Evolutionary conservation across 306 rosid species (phyloP).

Genomic region (Rosa persica): DNA sequence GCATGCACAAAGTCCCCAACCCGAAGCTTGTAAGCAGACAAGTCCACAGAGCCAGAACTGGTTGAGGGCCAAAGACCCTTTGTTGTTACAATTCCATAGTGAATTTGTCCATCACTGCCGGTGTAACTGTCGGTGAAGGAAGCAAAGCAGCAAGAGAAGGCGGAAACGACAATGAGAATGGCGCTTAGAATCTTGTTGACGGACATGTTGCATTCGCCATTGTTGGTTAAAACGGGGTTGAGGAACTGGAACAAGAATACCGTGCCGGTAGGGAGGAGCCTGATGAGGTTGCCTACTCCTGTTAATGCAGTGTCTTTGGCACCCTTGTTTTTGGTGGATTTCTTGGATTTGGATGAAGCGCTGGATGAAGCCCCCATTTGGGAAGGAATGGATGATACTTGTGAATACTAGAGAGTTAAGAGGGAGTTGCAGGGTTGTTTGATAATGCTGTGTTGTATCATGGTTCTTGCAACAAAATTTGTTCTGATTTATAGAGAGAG

Average conservation of each 20-base stretch:
- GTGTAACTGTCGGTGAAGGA: slow-evolving; percentile 82
- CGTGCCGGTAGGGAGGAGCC: slow-evolving; percentile 78
- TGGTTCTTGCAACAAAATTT: background rate
- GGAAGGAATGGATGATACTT: background rate
- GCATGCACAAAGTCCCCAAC: slow-evolving; percentile 74
- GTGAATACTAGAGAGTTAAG: background rate
- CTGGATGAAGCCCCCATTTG: slow-evolving; percentile 29
- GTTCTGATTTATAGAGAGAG: slow-evolving; percentile 20
- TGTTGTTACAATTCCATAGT: slow-evolving; percentile 52
- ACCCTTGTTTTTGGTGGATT: background rate
- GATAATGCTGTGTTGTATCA: background rate
- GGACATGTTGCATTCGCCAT: slow-evolving; percentile 49
- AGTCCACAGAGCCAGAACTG: slow-evolving; percentile 30
- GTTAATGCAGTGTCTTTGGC: slow-evolving; percentile 27
- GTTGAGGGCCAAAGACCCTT: slow-evolving; percentile 72
- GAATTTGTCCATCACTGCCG: slow-evolving; percentile 48
- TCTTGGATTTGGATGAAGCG: slow-evolving; percentile 18
- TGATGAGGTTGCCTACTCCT: slow-evolving; percentile 59
- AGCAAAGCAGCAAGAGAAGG: slow-evolving; percentile 59
- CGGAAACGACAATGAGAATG: slow-evolving; percentile 42
- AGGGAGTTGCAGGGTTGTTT: background rate
- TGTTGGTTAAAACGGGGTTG: slow-evolving; percentile 62
- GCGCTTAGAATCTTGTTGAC: slow-evolving; percentile 50
- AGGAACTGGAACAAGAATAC: slow-evolving; percentile 73
- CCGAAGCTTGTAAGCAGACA: slow-evolving; percentile 48